Evolutionary conservation across 2,329 filamentous ascomycete genomes (phyloP), one percentile per base, ranked within the genome.

Genomic region (Exophiala phaeomuriformis): DNA sequence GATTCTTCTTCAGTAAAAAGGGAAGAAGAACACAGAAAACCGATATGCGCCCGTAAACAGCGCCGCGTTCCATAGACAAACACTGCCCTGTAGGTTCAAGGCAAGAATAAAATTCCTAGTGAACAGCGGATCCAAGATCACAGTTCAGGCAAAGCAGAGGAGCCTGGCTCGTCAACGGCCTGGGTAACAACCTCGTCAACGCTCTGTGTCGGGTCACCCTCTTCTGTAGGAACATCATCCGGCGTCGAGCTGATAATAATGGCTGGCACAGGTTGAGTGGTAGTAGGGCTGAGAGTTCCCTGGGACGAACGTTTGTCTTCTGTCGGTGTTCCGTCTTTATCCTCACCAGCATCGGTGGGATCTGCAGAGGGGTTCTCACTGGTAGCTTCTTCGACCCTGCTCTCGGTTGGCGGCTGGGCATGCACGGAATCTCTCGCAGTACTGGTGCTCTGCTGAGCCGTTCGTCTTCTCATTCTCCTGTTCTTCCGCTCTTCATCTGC

Each of bases 401-500:
- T 41, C 47, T 61, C 53, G 8, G 57, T 55, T 12, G 55, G 54
- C n/a, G 58, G 54, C 32, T 56, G 51, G 7, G 60, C 47, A 40
- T 56, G 49, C 5, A 60, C 47, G 36, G 57, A 49, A 54, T 64
- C 50, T 61, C 65, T 31, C 39, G 64, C n/a, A 54, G 63, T 35
- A 47, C 61, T 56, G 45, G 63, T 62, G 42, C 66, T 74, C 10
- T 69, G 66, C 8, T 70, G 69, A 6, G 77, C 76, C 64, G 81
- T 84, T 55, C 85, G 80, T 59, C 86, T 75, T 62, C 88, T 75
- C 58, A 86, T 72, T 63, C 88, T 74, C 40, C 88, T 73, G 59
- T 80, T 75, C 53, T 82, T 78, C 50, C 88, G 75, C 70, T 94
- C 88, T 59, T 88, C 86, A 62, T 93, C 88, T 1, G 88, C 87